Evolutionary conservation across 306 rosid genomes (phyloP).

Genomic region (Cucurbita ficifolia): DNA sequence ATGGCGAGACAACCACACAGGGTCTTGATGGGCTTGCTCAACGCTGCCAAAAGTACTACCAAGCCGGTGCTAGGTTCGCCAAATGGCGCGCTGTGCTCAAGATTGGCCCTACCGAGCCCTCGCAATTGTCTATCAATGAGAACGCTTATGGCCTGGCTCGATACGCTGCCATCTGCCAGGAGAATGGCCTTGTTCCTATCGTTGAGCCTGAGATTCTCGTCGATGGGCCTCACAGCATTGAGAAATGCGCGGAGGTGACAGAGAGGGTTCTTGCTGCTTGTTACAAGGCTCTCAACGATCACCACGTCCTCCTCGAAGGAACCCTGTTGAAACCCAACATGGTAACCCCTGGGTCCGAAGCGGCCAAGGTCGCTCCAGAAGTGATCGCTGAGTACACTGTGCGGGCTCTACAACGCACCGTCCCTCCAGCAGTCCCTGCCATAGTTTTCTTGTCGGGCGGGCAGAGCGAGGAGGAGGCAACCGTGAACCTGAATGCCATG

Average conservation of each 20-base stretch:
- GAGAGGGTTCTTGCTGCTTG: conserved; percentile 70
- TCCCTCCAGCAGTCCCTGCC: conserved; percentile 67
- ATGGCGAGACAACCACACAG: conserved; percentile 80
- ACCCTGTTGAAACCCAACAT: conserved; percentile 82
- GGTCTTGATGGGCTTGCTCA: conserved; percentile 62
- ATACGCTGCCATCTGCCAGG: conserved; percentile 68
- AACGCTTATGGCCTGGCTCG: conserved; percentile 71
- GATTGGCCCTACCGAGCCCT: conserved; percentile 61
- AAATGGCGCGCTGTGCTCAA: conserved; percentile 80
- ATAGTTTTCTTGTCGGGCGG: conserved; percentile 76
- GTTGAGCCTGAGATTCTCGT: conserved; percentile 84
- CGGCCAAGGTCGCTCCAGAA: conserved; percentile 37
- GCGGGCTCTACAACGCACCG: conserved; percentile 48
- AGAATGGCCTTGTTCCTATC: conserved; percentile 68
- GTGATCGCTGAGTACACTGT: conserved; percentile 62
- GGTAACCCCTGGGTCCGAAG: conserved; percentile 77
- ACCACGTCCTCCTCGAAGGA: conserved; percentile 67
- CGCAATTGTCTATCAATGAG: conserved; percentile 42
- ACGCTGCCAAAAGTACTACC: conserved; percentile 67
- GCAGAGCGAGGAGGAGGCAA: conserved; percentile 88
- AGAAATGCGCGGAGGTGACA: conserved; percentile 59
- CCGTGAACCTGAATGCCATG: conserved; percentile 66
- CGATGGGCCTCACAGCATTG: conserved; percentile 58
- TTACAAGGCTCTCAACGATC: conserved; percentile 70
- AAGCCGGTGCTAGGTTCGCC: conserved; percentile 72